Base-by-base conservation (phyloP, 2,329 filamentous ascomycete genomes). In the Cladorrhinum sp. region DNA sequence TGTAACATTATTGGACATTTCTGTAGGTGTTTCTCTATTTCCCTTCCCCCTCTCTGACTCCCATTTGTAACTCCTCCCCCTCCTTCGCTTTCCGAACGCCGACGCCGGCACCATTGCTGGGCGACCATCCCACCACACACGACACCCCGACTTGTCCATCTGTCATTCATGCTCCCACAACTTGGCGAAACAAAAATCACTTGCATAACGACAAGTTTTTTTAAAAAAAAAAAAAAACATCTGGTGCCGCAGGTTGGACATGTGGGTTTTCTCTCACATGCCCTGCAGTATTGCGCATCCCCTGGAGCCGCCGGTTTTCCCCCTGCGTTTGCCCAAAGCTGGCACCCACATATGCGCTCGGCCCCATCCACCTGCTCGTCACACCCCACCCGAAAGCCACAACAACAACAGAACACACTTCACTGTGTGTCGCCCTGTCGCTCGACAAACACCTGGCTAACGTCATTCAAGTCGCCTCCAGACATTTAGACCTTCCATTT, bases 1-100 rank as follows among this genome's bases (percentile, higher is more conserved):
- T 67, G 64, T 68, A 68, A 55, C 65, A 64, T 67, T 66, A 65
- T 63, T 64, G 58, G 62, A 64, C 57, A 51, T 64, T 68, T 67
- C 58, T 64, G 67, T 69, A 66, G 38, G 66, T 67, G 57, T 32
- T 25, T 41, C 41, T 27, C 38, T 49, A n/a, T 18, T 50, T 55
- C 18, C 38, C 55, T 24, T 48, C 38, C 51, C 49, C 36, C 51
- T 48, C 50, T 51, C 54, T 55, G 51, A 55, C 32, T n/a, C 41
- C 20, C 50, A 36, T 50, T 50, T 27, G 49, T 32, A 38, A 24
- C 50, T 57, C 22, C 52, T 18, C 52, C 55, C 55, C 54, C 16
- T 53, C 57, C 32, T 57, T 55, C 55, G 45, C 51, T 54, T 51
- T 41, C n/a, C 51, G 49, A 38, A 38, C 24, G 13, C 20, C 24